These are phyloP conservation scores for Wallemia mellicola DNA, from an alignment of 1,284 basidiomycete species.

Conservation along the genomic window DNA sequence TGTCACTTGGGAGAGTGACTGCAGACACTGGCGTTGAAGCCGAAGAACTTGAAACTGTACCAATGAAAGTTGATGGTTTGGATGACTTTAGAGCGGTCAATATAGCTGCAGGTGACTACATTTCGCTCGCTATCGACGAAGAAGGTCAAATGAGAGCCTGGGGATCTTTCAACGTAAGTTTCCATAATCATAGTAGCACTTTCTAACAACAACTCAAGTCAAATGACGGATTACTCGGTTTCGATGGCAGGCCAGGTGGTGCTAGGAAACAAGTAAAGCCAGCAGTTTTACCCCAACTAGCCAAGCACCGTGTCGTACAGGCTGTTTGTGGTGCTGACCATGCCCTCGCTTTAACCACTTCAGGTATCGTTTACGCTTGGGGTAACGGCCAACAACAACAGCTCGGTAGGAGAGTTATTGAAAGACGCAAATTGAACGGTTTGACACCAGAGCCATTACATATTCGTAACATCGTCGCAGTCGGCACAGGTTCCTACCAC, in stretches of 20 bases:
- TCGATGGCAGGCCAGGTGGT: slow-evolving; percentile 28
- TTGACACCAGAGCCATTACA: slow-evolving; percentile 49
- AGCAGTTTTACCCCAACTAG: slow-evolving; percentile 16
- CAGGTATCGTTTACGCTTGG: slow-evolving; percentile 44
- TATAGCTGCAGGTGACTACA: slow-evolving; percentile 53
- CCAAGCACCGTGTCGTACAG: slow-evolving; percentile 29
- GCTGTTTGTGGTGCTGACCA: slow-evolving; percentile 62
- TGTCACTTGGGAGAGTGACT: slow-evolving; percentile 57
- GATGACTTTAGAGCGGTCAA: slow-evolving; percentile 50
- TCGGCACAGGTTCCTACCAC: slow-evolving; percentile 55
- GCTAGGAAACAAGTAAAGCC: slow-evolving; percentile 18
- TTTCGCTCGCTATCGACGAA: slow-evolving; percentile 46
- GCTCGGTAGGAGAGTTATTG: slow-evolving; percentile 52
- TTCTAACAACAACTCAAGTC: slow-evolving; percentile 12
- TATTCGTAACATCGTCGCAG: slow-evolving; percentile 38
- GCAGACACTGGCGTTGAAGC: slow-evolving; percentile 35
- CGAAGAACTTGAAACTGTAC: slow-evolving; percentile 48
- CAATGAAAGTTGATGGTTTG: slow-evolving; percentile 27
- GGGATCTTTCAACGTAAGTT: slow-evolving; percentile 66
- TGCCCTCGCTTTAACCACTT: slow-evolving; percentile 50
- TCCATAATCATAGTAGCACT: not conserved
- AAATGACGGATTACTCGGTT: slow-evolving; percentile 58
- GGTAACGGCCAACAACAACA: slow-evolving; percentile 65
- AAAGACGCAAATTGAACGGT: slow-evolving; percentile 53
- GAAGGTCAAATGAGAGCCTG: slow-evolving; percentile 56